These are phyloP conservation scores for Trichocomaceae sp. DNA, from an alignment of 2,329 filamentous ascomycete genomes.

Conservation along the genomic window DNA sequence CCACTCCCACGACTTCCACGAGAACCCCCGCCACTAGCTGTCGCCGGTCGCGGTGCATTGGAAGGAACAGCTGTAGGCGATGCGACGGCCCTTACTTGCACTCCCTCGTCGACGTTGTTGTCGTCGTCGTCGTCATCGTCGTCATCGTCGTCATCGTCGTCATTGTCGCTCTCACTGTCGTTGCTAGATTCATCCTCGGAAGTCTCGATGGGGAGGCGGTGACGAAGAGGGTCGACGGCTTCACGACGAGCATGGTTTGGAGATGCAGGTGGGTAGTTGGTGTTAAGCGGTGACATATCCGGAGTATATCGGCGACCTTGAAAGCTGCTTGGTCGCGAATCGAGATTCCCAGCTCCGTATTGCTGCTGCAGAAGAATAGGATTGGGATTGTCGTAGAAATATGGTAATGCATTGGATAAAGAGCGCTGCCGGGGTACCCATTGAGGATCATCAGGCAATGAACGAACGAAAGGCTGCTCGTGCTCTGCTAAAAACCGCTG, in stretches of 20 bases:
- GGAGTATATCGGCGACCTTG: slow-evolving; percentile 19
- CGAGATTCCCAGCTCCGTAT: slow-evolving; percentile 22
- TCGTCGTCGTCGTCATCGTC: slow-evolving; percentile 22
- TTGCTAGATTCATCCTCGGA: slow-evolving; percentile 19
- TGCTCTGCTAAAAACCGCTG: slow-evolving; percentile 26
- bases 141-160: slow-evolving; percentile 18
- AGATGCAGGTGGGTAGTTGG: slow-evolving; percentile 16
- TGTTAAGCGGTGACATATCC: slow-evolving; percentile 13
- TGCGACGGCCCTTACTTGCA: slow-evolving; percentile 27
- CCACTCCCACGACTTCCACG: not conserved
- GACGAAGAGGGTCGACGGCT: not conserved
- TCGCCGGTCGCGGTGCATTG: not conserved
- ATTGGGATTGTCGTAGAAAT: slow-evolving; percentile 25
- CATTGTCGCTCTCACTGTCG: too few species aligned
- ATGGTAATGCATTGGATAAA: slow-evolving; percentile 27
- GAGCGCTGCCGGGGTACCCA: slow-evolving; percentile 39
- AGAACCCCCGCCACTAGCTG: slow-evolving; percentile 1
- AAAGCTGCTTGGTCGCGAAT: slow-evolving; percentile 25
- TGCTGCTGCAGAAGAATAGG: slow-evolving; percentile 21
- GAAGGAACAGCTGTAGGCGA: slow-evolving; percentile 16
- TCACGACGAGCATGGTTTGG: slow-evolving; percentile 12
- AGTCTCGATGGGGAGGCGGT: slow-evolving; percentile 16
- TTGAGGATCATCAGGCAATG: slow-evolving; percentile 45
- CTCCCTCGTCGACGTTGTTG: slow-evolving; percentile 21
- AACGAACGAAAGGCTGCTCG: slow-evolving; percentile 26